Conservation (phyloP, 2,329 filamentous ascomycete genomes). For the Bipolaris gigantea region DNA sequence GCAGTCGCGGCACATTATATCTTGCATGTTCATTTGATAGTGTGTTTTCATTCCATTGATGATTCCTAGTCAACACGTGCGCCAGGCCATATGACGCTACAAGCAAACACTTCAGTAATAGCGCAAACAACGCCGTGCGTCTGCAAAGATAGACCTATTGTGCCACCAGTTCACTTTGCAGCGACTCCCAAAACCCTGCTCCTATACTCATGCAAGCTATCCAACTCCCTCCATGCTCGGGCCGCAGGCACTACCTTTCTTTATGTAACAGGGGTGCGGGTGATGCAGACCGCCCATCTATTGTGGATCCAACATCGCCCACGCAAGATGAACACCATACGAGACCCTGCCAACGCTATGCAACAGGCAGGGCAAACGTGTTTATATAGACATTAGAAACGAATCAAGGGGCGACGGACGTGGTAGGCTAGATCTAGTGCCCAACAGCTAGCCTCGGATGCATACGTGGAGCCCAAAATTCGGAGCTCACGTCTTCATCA, state of each 20-base stretch:
- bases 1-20: not conserved
- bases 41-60: not conserved
- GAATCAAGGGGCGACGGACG: constrained; percentile 33
- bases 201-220: constrained; percentile 19
- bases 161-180: constrained; percentile 1
- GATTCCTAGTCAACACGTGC: not conserved
- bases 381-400: constrained; percentile 40
- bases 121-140: constrained; percentile 4
- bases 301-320: constrained; percentile 7
- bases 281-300: constrained; percentile 15
- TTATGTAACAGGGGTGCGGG: constrained; percentile 29
- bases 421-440: constrained; percentile 21
- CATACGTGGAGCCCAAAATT: constrained; percentile 14
- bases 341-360: not conserved
- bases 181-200: constrained; percentile 15
- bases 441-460: constrained; percentile 21
- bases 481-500: constrained; percentile 47
- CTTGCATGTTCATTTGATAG: not conserved
- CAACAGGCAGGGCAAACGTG: not conserved
- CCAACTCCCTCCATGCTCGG: constrained; percentile 19
- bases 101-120: constrained; percentile 11
- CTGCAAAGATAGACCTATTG: constrained; percentile 8
- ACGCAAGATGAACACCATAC: constrained; percentile 7
- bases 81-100: constrained; percentile 5
- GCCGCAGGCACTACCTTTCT: constrained; percentile 10